phyloP scores from a whole-genome alignment of 2,329 filamentous ascomycete genomes.

The Myriosclerotinia curreyana region DNA sequence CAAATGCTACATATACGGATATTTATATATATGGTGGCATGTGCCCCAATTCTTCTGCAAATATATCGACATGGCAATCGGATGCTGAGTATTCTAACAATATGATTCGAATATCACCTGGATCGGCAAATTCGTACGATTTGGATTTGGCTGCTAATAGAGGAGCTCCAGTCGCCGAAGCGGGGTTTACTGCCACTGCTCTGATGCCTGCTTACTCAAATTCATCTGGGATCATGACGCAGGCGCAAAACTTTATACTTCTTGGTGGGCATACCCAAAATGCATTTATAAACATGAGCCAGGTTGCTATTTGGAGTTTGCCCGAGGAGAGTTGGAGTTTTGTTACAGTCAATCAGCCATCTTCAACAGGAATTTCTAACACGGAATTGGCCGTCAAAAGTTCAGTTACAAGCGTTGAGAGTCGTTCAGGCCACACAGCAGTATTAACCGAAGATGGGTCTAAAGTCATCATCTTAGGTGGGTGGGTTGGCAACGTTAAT shows the following conservation, averaged over 20 bases:
- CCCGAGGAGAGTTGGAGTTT: constrained; percentile 88
- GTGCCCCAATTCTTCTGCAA: constrained; percentile 61
- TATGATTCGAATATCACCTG: constrained; percentile 65
- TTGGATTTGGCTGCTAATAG: constrained; percentile 46
- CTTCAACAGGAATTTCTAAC: constrained; percentile 38
- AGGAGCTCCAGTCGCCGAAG: constrained; percentile 70
- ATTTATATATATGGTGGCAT: constrained; percentile 73
- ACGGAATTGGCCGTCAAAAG: constrained; percentile 56
- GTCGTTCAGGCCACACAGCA: constrained; percentile 84
- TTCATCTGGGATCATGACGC: constrained; percentile 60
- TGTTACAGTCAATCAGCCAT: constrained; percentile 57
- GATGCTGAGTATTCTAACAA: constrained; percentile 74
- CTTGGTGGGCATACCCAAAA: constrained; percentile 79
- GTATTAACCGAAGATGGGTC: constrained; percentile 75
- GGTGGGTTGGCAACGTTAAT: constrained; percentile 82
- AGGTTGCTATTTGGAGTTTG: constrained; percentile 80
- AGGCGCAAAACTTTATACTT: constrained; percentile 75
- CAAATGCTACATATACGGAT: constrained; percentile 36
- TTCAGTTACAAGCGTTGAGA: constrained; percentile 50
- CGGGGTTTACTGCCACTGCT: constrained; percentile 79
- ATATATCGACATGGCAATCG: constrained; percentile 57
- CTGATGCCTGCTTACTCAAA: constrained; percentile 69
- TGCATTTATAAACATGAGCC: constrained; percentile 94
- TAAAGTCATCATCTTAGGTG: constrained; percentile 76
- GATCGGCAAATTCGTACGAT: constrained; percentile 42